Evolutionary conservation across 805 yeast genomes (phyloP).

Genomic region (Candida parachauliodes): DNA sequence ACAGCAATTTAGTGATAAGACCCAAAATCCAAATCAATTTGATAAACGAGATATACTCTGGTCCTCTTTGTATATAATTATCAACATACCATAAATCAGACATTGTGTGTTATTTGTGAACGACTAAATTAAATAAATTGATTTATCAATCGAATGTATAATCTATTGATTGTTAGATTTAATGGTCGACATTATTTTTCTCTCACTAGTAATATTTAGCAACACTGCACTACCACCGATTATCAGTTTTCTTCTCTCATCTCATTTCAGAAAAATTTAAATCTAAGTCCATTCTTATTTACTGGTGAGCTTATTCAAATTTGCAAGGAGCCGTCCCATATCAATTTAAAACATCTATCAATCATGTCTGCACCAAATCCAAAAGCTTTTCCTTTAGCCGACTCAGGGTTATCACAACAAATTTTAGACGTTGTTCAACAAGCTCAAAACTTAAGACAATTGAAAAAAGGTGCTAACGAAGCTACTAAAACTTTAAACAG

Average conservation of each 20-base stretch:
- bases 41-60: too few relatives aligned
- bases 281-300: constrained; percentile 8
- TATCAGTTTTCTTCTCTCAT: too few relatives aligned
- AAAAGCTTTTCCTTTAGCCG: constrained; percentile 98
- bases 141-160: not conserved
- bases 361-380: constrained; percentile 88
- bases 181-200: constrained; percentile 6
- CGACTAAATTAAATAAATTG: not conserved
- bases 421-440: constrained; percentile 97
- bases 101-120: constrained; percentile 30
- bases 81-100: constrained; percentile 74
- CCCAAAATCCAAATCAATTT: too few relatives aligned
- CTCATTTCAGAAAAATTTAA: too few relatives aligned
- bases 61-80: too few relatives aligned
- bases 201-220: not conserved
- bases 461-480: constrained; percentile 99
- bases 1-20: not conserved
- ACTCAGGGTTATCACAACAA: constrained; percentile 91
- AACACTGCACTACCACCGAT: constrained; percentile 2
- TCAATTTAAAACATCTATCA: constrained; percentile 1
- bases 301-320: constrained; percentile 28
- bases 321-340: constrained; percentile 51
- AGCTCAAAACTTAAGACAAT: constrained; percentile 95
- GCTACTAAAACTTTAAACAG: constrained; percentile 98
- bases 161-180: not conserved